These are phyloP conservation scores for Gaertneriomyces semiglobifer DNA, from an alignment of 192 early-diverging fungal species.

Conservation along the genomic window DNA sequence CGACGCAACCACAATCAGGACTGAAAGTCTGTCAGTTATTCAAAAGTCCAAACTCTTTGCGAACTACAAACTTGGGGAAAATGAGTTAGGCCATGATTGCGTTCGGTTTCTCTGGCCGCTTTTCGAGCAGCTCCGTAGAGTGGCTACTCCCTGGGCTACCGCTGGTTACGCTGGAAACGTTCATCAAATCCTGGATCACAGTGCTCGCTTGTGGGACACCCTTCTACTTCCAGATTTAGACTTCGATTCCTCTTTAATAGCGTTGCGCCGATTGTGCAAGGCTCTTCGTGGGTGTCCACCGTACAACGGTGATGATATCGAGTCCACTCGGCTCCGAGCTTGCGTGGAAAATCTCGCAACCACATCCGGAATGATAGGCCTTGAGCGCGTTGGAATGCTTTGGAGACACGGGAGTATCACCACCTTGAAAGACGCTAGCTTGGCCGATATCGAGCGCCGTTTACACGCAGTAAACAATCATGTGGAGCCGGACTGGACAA, in stretches of 20 bases:
- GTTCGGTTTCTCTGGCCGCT: constrained; percentile 47
- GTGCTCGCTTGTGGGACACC: constrained; percentile 50
- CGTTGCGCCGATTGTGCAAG: constrained; percentile 31
- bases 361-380: background rate
- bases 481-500: constrained; percentile 9
- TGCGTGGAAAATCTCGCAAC: constrained; percentile 1
- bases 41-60: constrained; percentile 45
- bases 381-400: constrained; percentile 21
- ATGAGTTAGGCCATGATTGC: constrained; percentile 42
- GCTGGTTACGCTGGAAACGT: constrained; percentile 29
- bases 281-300: background rate
- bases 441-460: constrained; percentile 1
- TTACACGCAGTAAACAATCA: background rate
- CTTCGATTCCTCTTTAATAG: constrained; percentile 54
- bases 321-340: background rate
- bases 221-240: constrained; percentile 39
- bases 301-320: constrained; percentile 2
- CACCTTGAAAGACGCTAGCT: constrained; percentile 8
- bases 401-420: constrained; percentile 30
- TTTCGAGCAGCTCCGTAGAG: constrained; percentile 14
- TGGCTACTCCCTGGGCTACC: constrained; percentile 8
- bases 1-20: background rate
- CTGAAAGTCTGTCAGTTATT: background rate
- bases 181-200: constrained; percentile 50
- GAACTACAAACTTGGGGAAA: constrained; percentile 36